These are phyloP conservation scores for Raphanus sativus DNA, from an alignment of 345 rosid species.

Conservation along the genomic window DNA sequence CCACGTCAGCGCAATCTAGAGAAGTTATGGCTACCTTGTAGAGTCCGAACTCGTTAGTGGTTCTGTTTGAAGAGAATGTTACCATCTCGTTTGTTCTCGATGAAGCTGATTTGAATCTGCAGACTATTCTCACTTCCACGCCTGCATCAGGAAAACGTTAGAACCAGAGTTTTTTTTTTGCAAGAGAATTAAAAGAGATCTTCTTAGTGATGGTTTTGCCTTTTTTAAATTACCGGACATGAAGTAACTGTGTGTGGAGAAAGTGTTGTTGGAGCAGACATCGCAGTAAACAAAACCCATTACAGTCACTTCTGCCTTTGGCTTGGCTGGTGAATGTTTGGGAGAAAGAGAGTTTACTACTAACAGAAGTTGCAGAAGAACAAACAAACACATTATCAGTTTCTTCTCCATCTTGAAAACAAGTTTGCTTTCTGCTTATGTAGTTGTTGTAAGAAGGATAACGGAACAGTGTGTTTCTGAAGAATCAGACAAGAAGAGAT, in stretches of 20 bases:
- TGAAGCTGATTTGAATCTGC: conserved; percentile 66
- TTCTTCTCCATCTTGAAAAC: conserved; percentile 16
- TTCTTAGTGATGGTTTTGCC: not conserved
- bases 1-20: conserved; percentile 73
- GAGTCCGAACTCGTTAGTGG: conserved; percentile 71
- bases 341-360: conserved; percentile 41
- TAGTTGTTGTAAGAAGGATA: conserved; percentile 1
- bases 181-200: not conserved
- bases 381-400: conserved; percentile 8
- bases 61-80: conserved; percentile 79
- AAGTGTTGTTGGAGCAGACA: conserved; percentile 93
- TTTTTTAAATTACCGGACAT: conserved; percentile 56
- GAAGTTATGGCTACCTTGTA: conserved; percentile 77
- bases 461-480: not conserved
- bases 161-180: not conserved
- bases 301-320: conserved; percentile 57
- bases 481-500: conserved; percentile 9
- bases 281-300: conserved; percentile 97
- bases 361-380: conserved; percentile 45
- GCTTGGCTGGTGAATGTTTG: conserved; percentile 35
- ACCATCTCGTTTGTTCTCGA: conserved; percentile 63
- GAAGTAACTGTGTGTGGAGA: conserved; percentile 96
- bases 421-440: not conserved
- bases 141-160: conserved; percentile 46
- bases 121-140: conserved; percentile 79